These are phyloP conservation scores for Metarhizium guizhouense DNA, from an alignment of 2,329 filamentous ascomycete species.

Conservation along the genomic window DNA sequence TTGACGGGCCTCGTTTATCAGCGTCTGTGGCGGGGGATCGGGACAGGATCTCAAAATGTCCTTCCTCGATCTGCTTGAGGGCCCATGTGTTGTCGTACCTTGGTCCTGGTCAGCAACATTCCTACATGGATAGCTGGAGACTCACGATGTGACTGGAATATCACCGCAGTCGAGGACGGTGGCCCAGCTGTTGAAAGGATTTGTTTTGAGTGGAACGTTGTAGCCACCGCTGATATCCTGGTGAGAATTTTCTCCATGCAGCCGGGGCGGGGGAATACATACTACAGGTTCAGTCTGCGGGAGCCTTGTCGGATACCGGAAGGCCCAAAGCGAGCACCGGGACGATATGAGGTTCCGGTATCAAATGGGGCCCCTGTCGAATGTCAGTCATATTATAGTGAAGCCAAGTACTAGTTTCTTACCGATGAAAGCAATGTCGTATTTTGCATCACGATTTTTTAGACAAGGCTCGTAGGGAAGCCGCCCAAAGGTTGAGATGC, in stretches of 20 bases:
- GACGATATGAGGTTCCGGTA: slow-evolving; percentile 76
- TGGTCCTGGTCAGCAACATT: background rate
- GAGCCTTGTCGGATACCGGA: slow-evolving; percentile 81
- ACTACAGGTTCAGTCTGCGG: slow-evolving; percentile 73
- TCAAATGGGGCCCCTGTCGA: slow-evolving; percentile 69
- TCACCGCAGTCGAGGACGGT: slow-evolving; percentile 77
- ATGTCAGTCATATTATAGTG: background rate
- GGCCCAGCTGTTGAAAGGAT: slow-evolving; percentile 70
- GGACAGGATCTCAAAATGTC: slow-evolving; percentile 67
- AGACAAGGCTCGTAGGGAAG: slow-evolving; percentile 72
- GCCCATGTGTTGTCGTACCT: slow-evolving; percentile 79
- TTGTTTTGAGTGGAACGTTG: slow-evolving; percentile 68
- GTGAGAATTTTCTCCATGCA: background rate
- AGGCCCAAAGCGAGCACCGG: slow-evolving; percentile 76
- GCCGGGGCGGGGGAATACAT: slow-evolving; percentile 27
- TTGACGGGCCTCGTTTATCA: slow-evolving; percentile 56
- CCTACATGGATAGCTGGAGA: slow-evolving; percentile 2
- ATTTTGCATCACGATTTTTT: slow-evolving; percentile 58
- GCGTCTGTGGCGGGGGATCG: slow-evolving; percentile 62
- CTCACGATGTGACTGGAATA: slow-evolving; percentile 75
- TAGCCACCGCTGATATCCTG: slow-evolving; percentile 61
- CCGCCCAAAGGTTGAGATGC: slow-evolving; percentile 77
- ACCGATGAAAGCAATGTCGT: slow-evolving; percentile 82
- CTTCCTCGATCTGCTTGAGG: slow-evolving; percentile 76
- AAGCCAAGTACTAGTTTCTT: slow-evolving; percentile 1